phyloP scores from a whole-genome alignment of 2,329 filamentous ascomycete genomes.

The Didymella glomerata region DNA sequence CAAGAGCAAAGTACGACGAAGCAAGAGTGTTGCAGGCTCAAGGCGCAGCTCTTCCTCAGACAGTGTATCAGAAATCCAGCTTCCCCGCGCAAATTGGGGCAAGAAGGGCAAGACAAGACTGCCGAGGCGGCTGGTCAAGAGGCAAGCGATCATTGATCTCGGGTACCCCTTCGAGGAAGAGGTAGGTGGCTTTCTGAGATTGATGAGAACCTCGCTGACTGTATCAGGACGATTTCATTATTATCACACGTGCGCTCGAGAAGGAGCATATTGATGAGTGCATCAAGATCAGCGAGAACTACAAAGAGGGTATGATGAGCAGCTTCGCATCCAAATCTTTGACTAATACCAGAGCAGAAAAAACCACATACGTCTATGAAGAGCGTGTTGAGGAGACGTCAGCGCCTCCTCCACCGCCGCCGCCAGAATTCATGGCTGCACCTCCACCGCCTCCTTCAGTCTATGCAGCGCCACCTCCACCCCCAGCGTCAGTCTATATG shows the following conservation, averaged over 20 bases:
- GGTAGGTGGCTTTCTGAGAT: slow-evolving; percentile 58
- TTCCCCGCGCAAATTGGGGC: slow-evolving; percentile 47
- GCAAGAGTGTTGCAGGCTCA: slow-evolving; percentile 43
- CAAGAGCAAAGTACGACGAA: slow-evolving; percentile 49
- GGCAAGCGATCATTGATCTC: slow-evolving; percentile 81
- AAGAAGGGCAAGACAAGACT: slow-evolving; percentile 88
- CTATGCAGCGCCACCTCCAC: slow-evolving; percentile 27
- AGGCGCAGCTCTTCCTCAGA: slow-evolving; percentile 52
- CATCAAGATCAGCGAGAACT: slow-evolving; percentile 81
- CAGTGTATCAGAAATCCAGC: slow-evolving; percentile 53
- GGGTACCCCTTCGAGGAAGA: slow-evolving; percentile 89
- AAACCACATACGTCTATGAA: slow-evolving; percentile 50
- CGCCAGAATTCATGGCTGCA: slow-evolving; percentile 28
- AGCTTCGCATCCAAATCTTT: neutral
- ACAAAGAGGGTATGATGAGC: slow-evolving; percentile 59
- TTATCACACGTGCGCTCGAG: slow-evolving; percentile 84
- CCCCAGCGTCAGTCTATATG: slow-evolving; percentile 25
- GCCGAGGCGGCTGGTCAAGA: slow-evolving; percentile 80
- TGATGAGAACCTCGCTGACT: slow-evolving; percentile 38
- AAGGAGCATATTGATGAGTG: slow-evolving; percentile 93
- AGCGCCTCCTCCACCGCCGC: slow-evolving; percentile 36
- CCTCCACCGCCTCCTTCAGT: slow-evolving; percentile 27
- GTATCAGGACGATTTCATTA: slow-evolving; percentile 75
- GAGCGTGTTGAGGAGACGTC: slow-evolving; percentile 32
- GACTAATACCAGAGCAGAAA: slow-evolving; percentile 34